Evolutionary conservation across 1,284 basidiomycete genomes (phyloP), one percentile per base, ranked within the genome.

Genomic region (Vanrija sp.): DNA sequence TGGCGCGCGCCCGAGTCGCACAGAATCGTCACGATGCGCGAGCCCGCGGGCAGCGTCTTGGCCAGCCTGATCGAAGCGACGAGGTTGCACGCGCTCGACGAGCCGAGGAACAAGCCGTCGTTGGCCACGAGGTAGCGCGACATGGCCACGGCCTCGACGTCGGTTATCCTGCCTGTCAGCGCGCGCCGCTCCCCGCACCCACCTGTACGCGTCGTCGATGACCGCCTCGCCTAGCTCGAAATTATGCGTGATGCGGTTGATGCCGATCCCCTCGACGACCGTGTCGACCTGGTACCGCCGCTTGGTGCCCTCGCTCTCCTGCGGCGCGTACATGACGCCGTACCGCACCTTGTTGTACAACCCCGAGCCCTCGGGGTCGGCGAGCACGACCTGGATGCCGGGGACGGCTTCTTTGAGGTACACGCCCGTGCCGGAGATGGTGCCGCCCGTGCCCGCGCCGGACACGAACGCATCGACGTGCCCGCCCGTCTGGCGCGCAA

Each of bases 401-500:
- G 65, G 65, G 14, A 69, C 51, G 41, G 63, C 60, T 20, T 64
- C 61, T 56, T 79, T 96, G 45, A 98, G 77, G 67, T 82, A 96
- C 41, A 80, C 82, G 0, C 90, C 91, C 1, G 83, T 84, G 0
- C 95, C 96, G 0, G 91, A 86, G 37, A 99, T 83, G 0, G 95
- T 98, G 3, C 96, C 96, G 6, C 96, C 96, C 0, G 95, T 98
- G 15, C 91, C 92, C 56, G 94, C 93, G 1, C 96, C 96, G n/a
- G 87, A 85, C 24, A 99, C 87, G 67, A 98, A 98, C 3, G 88
- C 92, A 65, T 89, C 82, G 1, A 97, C 63, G 20, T 78, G 76
- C 1, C 93, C 93, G 60, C 85, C 86, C 0, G 90, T 93, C 69
- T 98, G 96, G 47, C 86, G 80, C 86, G 93, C 92, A 38, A 98